Conservation (phyloP, 2,329 filamentous ascomycete genomes). For the Aspergillus puulaauensis region DNA sequence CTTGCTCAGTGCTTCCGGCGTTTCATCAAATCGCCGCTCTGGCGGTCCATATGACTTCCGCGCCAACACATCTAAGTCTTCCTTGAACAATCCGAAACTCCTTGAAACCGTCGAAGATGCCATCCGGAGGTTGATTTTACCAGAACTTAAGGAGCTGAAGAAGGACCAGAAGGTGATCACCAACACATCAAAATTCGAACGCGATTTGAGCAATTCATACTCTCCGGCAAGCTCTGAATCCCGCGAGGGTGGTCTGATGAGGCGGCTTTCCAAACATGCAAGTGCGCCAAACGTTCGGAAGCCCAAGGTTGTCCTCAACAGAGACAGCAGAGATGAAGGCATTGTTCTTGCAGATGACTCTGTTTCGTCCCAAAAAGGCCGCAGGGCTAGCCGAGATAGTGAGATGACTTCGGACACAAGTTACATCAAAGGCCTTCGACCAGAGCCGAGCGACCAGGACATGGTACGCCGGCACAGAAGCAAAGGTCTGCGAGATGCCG, state of each 20-base stretch:
- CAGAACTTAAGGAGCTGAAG: conserved; percentile 87
- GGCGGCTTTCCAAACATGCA: conserved; percentile 60
- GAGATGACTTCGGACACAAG: conserved; percentile 48
- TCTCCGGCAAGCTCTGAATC: conserved; percentile 56
- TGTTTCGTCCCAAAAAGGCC: conserved; percentile 53
- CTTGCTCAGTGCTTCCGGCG: conserved; percentile 56
- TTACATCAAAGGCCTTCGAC: conserved; percentile 46
- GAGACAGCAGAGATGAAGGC: conserved; percentile 58
- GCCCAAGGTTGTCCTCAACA: conserved; percentile 61
- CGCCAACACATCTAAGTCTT: conserved; percentile 64
- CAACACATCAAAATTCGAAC: conserved; percentile 67
- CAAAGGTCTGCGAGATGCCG: conserved; percentile 55
- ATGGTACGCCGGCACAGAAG: conserved; percentile 54
- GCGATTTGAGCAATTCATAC: conserved; percentile 62
- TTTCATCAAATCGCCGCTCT: conserved; percentile 55
- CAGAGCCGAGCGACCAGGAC: conserved; percentile 52
- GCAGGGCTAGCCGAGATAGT: conserved; percentile 52
- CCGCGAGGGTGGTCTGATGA: conserved; percentile 54
- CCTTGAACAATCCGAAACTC: conserved; percentile 87
- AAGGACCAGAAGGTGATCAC: conserved; percentile 80
- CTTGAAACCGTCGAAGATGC: conserved; percentile 92
- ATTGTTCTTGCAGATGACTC: conserved; percentile 55
- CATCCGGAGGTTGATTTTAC: conserved; percentile 83
- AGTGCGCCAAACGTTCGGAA: conserved; percentile 62
- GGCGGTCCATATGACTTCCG: conserved; percentile 59